Conservation (phyloP, 1,139 yeast genomes). For the Candida labiduridarum region DNA sequence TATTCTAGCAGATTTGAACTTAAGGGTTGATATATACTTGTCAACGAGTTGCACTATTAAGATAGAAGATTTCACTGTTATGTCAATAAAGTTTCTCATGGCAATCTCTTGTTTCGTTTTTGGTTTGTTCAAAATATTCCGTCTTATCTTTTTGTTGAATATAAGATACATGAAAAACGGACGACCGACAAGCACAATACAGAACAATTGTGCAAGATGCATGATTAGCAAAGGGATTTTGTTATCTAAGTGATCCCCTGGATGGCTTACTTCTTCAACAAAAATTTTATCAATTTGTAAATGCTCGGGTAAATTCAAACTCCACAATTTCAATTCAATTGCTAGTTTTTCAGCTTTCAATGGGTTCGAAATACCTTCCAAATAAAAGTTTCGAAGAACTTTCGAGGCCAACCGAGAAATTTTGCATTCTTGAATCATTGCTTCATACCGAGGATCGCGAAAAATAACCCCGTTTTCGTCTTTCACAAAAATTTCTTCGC, state of each 20-base stretch:
- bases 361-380: conserved; percentile 34
- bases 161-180: conserved; percentile 42
- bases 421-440: conserved; percentile 14
- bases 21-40: conserved; percentile 15
- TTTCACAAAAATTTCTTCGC: conserved; percentile 12
- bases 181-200: conserved; percentile 40
- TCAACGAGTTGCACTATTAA: conserved; percentile 19
- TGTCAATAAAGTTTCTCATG: conserved; percentile 17
- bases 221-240: conserved; percentile 29
- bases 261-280: conserved; percentile 15
- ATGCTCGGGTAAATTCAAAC: conserved; percentile 29
- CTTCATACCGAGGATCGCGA: conserved; percentile 6
- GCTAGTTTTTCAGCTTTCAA: conserved; percentile 37
- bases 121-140: conserved; percentile 7
- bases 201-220: conserved; percentile 42
- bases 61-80: conserved; percentile 18
- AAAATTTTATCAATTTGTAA: conserved; percentile 23
- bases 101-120: conserved; percentile 15
- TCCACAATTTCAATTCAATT: conserved; percentile 37
- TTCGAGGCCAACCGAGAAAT: conserved; percentile 27
- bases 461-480: conserved; percentile 10
- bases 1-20: conserved; percentile 12
- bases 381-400: conserved; percentile 25
- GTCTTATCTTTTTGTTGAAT: conserved; percentile 10
- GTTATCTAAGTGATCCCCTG: conserved; percentile 10